Evolutionary conservation across 2,329 filamentous ascomycete genomes (phyloP).

Genomic region (Ampelomyces quisqualis): DNA sequence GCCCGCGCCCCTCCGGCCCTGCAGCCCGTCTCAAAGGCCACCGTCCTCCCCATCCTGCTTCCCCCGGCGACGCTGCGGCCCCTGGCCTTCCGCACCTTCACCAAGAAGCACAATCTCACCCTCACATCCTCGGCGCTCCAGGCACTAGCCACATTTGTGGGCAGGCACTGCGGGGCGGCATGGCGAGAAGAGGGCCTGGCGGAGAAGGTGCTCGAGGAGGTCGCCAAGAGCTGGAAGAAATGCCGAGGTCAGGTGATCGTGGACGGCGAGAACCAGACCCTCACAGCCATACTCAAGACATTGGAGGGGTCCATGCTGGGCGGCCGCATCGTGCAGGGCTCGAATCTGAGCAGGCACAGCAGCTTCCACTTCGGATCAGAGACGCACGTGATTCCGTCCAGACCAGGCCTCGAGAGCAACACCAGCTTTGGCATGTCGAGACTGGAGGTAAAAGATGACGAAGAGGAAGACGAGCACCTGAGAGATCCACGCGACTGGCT

Average conservation of each 20-base stretch:
- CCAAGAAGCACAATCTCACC: slow-evolving; percentile 94
- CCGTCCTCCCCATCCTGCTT: slow-evolving; percentile 84
- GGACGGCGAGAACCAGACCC: slow-evolving; percentile 67
- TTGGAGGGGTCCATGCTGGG: slow-evolving; percentile 87
- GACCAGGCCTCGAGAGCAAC: slow-evolving; percentile 57
- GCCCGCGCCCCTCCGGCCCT: slow-evolving; percentile 49
- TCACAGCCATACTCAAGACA: slow-evolving; percentile 80
- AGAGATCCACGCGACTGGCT: slow-evolving; percentile 79
- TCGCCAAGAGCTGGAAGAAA: slow-evolving; percentile 89
- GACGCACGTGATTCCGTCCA: slow-evolving; percentile 15
- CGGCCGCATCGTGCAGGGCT: slow-evolving; percentile 64
- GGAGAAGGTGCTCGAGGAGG: slow-evolving; percentile 88
- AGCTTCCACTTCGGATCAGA: slow-evolving; percentile 62
- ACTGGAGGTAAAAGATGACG: slow-evolving; percentile 56
- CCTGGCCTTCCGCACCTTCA: slow-evolving; percentile 91
- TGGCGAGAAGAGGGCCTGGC: slow-evolving; percentile 95
- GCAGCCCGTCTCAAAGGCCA: slow-evolving; percentile 55
- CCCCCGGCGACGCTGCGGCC: slow-evolving; percentile 84
- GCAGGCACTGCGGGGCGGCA: slow-evolving; percentile 88
- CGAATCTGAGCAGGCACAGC: slow-evolving; percentile 62
- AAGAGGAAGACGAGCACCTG: slow-evolving; percentile 58
- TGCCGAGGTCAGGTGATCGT: slow-evolving; percentile 87
- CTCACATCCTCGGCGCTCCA: slow-evolving; percentile 84
- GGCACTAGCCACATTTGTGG: slow-evolving; percentile 83
- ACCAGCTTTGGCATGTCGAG: slow-evolving; percentile 62